phyloP scores from a whole-genome alignment of 805 yeast genomes.

The Candida suzukii region DNA sequence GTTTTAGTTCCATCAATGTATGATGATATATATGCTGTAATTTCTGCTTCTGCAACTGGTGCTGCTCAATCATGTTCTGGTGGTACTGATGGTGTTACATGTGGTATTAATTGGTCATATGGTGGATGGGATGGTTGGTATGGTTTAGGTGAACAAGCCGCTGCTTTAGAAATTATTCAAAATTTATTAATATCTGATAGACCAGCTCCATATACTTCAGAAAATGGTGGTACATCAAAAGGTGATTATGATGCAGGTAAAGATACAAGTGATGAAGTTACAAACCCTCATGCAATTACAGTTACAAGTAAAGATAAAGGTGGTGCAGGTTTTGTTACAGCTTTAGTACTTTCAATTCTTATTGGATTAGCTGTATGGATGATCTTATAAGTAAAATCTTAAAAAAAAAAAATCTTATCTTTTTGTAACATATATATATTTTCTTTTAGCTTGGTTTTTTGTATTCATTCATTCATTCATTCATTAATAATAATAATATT shows the following conservation, averaged over 20 bases:
- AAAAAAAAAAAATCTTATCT: background rate
- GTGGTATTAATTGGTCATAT: constrained; percentile 68
- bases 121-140: constrained; percentile 57
- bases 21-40: constrained; percentile 29
- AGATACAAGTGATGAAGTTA: constrained; percentile 41
- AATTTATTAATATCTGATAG: constrained; percentile 29
- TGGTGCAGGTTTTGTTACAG: constrained; percentile 88
- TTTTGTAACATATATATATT: too few species aligned
- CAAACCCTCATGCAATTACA: constrained; percentile 32
- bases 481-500: too few species aligned
- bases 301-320: constrained; percentile 65
- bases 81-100: constrained; percentile 80
- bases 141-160: constrained; percentile 83
- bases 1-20: constrained; percentile 43
- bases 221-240: constrained; percentile 61
- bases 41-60: constrained; percentile 45
- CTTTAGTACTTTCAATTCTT: constrained; percentile 53
- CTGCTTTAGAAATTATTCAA: constrained; percentile 62
- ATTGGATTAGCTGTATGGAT: constrained; percentile 77
- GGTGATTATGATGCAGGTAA: constrained; percentile 53
- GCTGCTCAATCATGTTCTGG: constrained; percentile 80
- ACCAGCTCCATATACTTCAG: constrained; percentile 56
- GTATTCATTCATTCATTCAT: too few species aligned
- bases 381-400: constrained; percentile 18
- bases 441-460: too few species aligned